Evolutionary conservation across 441 rosid genomes (phyloP).

Genomic region (Eruca vesicaria): DNA sequence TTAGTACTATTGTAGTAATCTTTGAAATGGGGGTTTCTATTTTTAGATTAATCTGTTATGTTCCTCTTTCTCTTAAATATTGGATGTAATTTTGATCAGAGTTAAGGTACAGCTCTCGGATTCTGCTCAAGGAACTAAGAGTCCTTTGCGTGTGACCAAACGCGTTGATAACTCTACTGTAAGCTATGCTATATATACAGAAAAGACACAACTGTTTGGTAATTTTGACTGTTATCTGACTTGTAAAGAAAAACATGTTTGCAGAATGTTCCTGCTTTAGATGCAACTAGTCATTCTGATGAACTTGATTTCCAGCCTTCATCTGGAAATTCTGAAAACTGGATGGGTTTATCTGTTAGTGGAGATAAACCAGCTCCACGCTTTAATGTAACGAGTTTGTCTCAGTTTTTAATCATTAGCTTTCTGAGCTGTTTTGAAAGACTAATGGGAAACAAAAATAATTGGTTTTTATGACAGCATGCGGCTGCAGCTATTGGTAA

Average conservation of each 20-base stretch:
- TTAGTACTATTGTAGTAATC: constrained; percentile 1
- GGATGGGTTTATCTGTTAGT: constrained; percentile 77
- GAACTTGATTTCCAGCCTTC: constrained; percentile 55
- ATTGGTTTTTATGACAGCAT: constrained; percentile 50
- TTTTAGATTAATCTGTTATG: constrained; percentile 13
- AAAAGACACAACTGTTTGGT: not conserved
- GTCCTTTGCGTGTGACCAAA: constrained; percentile 74
- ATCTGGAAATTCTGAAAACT: constrained; percentile 62
- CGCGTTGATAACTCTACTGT: constrained; percentile 53
- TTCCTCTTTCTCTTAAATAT: constrained; percentile 12
- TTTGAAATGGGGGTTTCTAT: constrained; percentile 1
- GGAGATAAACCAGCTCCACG: constrained; percentile 90
- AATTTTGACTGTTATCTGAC: constrained; percentile 6
- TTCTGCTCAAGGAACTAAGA: constrained; percentile 61
- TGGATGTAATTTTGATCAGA: constrained; percentile 43
- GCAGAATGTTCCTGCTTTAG: constrained; percentile 55
- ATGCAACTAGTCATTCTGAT: constrained; percentile 49
- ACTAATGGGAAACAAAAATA: constrained; percentile 3
- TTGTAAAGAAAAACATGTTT: constrained; percentile 13
- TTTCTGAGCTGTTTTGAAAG: constrained; percentile 13
- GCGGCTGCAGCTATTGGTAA: constrained; percentile 89
- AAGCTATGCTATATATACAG: constrained; percentile 33
- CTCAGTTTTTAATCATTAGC: not conserved
- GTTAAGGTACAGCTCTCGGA: constrained; percentile 94
- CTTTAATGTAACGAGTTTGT: constrained; percentile 54